phyloP scores from a whole-genome alignment of 2,329 filamentous ascomycete genomes.

The Colletotrichum noveboracense region DNA sequence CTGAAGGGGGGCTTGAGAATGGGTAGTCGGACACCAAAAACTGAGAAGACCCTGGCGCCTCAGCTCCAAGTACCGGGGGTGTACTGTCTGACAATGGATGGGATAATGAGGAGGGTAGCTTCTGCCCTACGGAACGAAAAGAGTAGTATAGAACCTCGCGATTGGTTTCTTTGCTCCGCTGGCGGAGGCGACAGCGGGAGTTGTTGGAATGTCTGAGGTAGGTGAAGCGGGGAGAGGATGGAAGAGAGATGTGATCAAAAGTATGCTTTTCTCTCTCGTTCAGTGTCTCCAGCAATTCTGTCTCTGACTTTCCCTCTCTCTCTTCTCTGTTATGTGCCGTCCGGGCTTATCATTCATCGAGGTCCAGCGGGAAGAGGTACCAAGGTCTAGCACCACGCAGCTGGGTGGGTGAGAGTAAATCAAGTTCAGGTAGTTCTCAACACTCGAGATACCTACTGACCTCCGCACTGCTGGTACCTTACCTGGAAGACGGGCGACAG shows the following conservation, averaged over 20 bases:
- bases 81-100: constrained; percentile 9
- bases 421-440: not conserved
- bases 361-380: not conserved
- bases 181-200: not conserved
- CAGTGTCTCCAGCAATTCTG: constrained; percentile 3
- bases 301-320: not conserved
- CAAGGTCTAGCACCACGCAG: not conserved
- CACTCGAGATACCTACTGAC: not conserved
- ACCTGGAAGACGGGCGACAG: not conserved
- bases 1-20: constrained; percentile 35
- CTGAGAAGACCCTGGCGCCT: constrained; percentile 20
- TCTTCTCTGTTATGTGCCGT: not conserved
- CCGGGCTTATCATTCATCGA: not conserved
- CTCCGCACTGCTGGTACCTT: not conserved
- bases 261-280: constrained; percentile 11
- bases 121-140: constrained; percentile 9
- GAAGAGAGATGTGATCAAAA: constrained; percentile 16
- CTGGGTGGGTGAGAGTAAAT: not conserved
- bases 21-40: constrained; percentile 12
- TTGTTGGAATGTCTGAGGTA: constrained; percentile 11
- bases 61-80: constrained; percentile 20
- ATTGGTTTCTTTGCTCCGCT: not conserved
- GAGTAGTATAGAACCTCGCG: not conserved
- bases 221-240: not conserved
- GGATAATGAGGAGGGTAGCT: not conserved